A percentile compares a stretch with the other conserved stretches of the same genome.
Conservation (phyloP, 2,329 filamentous ascomycete species). For the Alternaria sp. region DNA sequence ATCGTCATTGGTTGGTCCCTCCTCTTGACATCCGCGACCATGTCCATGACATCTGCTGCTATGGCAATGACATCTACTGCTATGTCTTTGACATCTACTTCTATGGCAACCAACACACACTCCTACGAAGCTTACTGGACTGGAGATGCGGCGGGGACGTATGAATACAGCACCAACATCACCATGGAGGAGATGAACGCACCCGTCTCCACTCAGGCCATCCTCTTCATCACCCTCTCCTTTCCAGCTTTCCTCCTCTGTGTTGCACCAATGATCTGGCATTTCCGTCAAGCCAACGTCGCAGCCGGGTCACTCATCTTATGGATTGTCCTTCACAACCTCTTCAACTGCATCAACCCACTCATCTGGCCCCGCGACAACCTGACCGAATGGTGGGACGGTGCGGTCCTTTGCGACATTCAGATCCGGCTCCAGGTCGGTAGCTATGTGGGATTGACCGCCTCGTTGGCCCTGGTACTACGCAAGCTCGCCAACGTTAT, state of each 20-base stretch:
- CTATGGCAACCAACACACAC: neutral
- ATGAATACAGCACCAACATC: neutral
- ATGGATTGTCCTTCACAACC: slow-evolving; percentile 63
- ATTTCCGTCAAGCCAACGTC: slow-evolving; percentile 66
- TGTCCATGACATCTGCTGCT: neutral
- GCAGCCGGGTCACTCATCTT: slow-evolving; percentile 63
- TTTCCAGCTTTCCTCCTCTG: slow-evolving; percentile 59
- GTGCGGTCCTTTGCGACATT: slow-evolving; percentile 68
- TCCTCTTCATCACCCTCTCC: slow-evolving; percentile 57
- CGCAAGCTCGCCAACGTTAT: slow-evolving; percentile 66
- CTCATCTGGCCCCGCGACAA: slow-evolving; percentile 69
- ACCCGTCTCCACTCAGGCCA: slow-evolving; percentile 41
- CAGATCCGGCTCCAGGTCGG: slow-evolving; percentile 65
- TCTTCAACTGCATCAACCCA: slow-evolving; percentile 66
- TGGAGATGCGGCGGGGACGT: neutral
- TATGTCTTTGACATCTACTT: neutral
- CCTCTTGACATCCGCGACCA: neutral
- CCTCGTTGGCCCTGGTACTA: slow-evolving; percentile 64
- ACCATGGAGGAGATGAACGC: neutral
- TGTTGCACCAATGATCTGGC: slow-evolving; percentile 65
- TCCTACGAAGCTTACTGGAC: neutral
- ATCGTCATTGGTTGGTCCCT: neutral
- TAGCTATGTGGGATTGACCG: slow-evolving; percentile 59
- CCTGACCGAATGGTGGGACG: slow-evolving; percentile 61
- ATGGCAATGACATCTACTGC: neutral